Evolutionary conservation across 768 basidiomycete genomes (phyloP).

Genomic region (Lactarius hatsudake): DNA sequence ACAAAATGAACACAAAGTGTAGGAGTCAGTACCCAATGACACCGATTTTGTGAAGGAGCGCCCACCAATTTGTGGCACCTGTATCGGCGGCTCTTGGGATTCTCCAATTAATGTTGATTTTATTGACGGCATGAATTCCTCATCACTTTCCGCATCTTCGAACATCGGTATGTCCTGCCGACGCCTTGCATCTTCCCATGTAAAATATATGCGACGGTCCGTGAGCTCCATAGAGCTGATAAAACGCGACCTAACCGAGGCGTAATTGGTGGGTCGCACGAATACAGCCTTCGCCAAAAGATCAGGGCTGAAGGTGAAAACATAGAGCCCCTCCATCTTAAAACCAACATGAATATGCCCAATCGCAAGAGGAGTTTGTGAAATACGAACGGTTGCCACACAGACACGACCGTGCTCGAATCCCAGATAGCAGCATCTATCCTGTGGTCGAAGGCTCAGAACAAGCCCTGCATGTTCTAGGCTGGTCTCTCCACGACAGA

Average conservation of each 20-base stretch:
- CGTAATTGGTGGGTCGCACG: background rate
- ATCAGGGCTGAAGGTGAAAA: constrained; percentile 12
- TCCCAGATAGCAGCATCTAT: background rate
- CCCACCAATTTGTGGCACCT: background rate
- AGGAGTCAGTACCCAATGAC: background rate
- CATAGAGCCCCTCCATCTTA: constrained; percentile 1
- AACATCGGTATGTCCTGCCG: constrained; percentile 4
- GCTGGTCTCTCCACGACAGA: constrained; percentile 17
- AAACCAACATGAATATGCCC: background rate
- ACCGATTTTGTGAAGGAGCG: background rate
- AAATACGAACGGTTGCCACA: constrained; percentile 11
- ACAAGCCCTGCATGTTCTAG: background rate
- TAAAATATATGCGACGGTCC: background rate
- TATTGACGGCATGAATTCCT: background rate
- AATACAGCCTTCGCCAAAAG: background rate
- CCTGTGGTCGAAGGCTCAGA: background rate
- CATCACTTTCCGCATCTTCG: background rate
- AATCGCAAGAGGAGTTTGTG: background rate
- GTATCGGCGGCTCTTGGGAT: background rate
- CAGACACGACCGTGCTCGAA: constrained; percentile 14
- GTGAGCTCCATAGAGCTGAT: background rate
- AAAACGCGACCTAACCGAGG: background rate
- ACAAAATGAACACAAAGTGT: background rate
- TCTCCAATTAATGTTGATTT: background rate
- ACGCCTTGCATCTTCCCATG: background rate